Percentiles rank a stretch among this genome's conserved stretches.
Conservation (phyloP, 2,329 filamentous ascomycete species). For the Calonectria pseudoreteaudii region DNA sequence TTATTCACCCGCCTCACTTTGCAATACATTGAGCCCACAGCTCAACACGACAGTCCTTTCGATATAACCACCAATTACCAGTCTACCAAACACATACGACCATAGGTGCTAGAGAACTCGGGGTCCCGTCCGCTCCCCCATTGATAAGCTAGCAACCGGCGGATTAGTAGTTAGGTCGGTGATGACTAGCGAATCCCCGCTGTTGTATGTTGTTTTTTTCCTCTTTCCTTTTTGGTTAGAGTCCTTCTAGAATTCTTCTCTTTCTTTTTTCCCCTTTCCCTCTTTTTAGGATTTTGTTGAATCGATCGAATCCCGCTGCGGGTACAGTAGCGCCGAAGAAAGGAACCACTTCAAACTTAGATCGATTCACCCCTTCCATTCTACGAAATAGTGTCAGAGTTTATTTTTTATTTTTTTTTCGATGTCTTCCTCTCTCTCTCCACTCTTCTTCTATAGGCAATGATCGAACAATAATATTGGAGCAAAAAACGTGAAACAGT, state of each 20-base stretch:
- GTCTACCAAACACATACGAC: not conserved
- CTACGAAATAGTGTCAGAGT: not conserved
- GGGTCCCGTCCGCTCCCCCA: slow-evolving; percentile 9
- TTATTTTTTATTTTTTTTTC: no score
- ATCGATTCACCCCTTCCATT: not conserved
- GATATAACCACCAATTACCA: not conserved
- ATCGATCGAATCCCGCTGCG: not conserved
- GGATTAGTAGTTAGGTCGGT: slow-evolving; percentile 8
- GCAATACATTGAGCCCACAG: not conserved
- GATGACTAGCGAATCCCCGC: slow-evolving; percentile 7
- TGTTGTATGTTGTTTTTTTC: slow-evolving; percentile 11
- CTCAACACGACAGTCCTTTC: not conserved
- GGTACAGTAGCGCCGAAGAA: not conserved
- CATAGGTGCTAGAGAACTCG: slow-evolving; percentile 6
- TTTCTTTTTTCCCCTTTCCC: not conserved
- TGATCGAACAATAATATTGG: not conserved
- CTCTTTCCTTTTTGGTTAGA: not conserved
- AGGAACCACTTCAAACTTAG: not conserved
- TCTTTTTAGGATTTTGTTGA: not conserved
- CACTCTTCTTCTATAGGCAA: not conserved
- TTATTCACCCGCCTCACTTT: no score
- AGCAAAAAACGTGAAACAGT: not conserved
- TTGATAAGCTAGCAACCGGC: slow-evolving; percentile 5
- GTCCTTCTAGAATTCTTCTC: not conserved
- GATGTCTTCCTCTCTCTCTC: not conserved